Percentiles rank a stretch among this genome's conserved stretches.
Evolutionary conservation across 768 basidiomycete genomes (phyloP).

Genomic region (Pseudohyphozyma bogoriensis): DNA sequence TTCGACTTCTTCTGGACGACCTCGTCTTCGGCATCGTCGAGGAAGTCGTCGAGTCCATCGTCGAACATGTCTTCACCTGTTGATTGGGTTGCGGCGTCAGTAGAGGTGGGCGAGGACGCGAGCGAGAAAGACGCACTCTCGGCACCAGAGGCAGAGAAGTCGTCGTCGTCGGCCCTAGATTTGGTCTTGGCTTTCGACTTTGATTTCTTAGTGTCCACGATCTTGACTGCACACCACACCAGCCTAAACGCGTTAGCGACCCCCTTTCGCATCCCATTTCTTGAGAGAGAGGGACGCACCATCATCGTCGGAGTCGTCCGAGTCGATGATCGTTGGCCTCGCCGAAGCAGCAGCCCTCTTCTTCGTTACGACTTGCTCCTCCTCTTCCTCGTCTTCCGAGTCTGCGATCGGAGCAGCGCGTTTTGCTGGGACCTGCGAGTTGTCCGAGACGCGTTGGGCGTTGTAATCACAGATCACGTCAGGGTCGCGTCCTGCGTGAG

Average conservation of each 20-base stretch:
- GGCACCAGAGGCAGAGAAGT: neutral
- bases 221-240: neutral
- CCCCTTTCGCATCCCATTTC: neutral
- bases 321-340: constrained; percentile 6
- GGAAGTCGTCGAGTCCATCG: constrained; percentile 23
- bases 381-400: neutral
- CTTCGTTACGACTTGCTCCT: neutral
- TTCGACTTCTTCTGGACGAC: neutral
- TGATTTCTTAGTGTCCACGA: constrained; percentile 16
- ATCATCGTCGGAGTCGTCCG: constrained; percentile 3
- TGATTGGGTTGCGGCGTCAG: neutral
- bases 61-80: constrained; percentile 24
- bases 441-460: no score
- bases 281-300: neutral
- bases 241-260: neutral
- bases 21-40: constrained; percentile 7
- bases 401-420: neutral
- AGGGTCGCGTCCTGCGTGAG: neutral
- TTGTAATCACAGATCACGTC: neutral
- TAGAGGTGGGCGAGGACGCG: neutral
- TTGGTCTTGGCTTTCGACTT: no score
- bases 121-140: constrained; percentile 9
- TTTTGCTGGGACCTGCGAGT: neutral
- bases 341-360: neutral
- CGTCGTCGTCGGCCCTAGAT: constrained; percentile 17